Evolutionary conservation across 2,329 filamentous ascomycete genomes (phyloP).

Genomic region (Teratosphaeria pseudoeucalypti): DNA sequence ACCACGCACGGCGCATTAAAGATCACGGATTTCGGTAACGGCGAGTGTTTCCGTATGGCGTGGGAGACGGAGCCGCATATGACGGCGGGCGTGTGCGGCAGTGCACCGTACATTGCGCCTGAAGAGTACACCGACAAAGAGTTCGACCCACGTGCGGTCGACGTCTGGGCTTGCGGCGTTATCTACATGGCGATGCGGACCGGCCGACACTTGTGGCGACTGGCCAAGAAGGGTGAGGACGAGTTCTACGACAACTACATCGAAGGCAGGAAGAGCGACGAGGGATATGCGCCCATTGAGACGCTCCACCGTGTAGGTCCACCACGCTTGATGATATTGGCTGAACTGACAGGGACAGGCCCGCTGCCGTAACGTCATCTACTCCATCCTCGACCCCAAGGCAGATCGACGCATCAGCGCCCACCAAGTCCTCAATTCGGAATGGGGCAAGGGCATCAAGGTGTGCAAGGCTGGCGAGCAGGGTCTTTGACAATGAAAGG

Average conservation of each 20-base stretch:
- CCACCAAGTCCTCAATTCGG: slow-evolving; percentile 91
- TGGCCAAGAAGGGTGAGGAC: slow-evolving; percentile 94
- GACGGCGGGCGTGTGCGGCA: slow-evolving; percentile 93
- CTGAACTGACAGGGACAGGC: slow-evolving; percentile 47
- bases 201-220: slow-evolving; percentile 86
- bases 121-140: slow-evolving; percentile 94
- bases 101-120: slow-evolving; percentile 91
- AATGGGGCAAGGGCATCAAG: slow-evolving; percentile 97
- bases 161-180: slow-evolving; percentile 95
- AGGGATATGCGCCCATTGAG: slow-evolving; percentile 93
- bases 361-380: slow-evolving; percentile 96
- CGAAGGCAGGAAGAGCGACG: slow-evolving; percentile 83
- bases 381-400: slow-evolving; percentile 94
- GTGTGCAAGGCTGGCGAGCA: slow-evolving; percentile 94
- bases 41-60: slow-evolving; percentile 98
- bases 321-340: background rate
- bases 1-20: slow-evolving; percentile 89
- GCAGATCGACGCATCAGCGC: slow-evolving; percentile 85
- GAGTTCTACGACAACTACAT: slow-evolving; percentile 95
- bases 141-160: slow-evolving; percentile 94
- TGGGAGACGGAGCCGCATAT: slow-evolving; percentile 98
- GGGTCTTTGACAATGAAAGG: slow-evolving; percentile 52
- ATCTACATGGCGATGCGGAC: slow-evolving; percentile 99
- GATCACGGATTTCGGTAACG: slow-evolving; percentile 97
- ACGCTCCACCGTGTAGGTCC: slow-evolving; percentile 78